Base-by-base conservation (phyloP, 768 basidiomycete genomes). In the Collybia sordida region DNA sequence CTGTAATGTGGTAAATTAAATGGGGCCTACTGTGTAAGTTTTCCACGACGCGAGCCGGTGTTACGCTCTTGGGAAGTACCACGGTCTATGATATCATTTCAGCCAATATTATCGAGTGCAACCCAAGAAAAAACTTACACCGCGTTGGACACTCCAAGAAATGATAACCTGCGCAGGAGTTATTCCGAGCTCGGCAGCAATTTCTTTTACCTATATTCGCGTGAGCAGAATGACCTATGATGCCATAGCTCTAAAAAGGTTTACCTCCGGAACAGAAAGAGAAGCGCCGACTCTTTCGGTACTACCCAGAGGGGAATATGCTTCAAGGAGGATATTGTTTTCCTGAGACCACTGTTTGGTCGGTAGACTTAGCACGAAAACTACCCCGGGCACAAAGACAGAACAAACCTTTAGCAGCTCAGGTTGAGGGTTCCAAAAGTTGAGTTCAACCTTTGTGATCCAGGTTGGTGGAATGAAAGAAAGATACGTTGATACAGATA, bases 21-120 rank as follows among this genome's bases (percentile, higher is more conserved):
- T 6, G 39, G 42, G 9, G 56, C 71, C 51, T 55, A 81, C 86
- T 68, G n/a, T 82, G 71, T 36, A 84, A 68, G 71, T 93, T 92
- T 63, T 88, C 86, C 49, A 75, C 69, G 27, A 93, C 74, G 23
- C 87, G 80, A 38, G 78, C 76, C 9, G 86, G 73, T 3, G 82
- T 85, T 12, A 90, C 86, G 54, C 85, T 88, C 75, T 91, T 93
- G 2, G 90, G 87, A 9, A 92, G 72, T 6, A 85, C 85, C 48
- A 86, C 72, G 41, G 83, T 82, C 85, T 87, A 56, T 22, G 49
- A 39, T 47, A 6, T 14, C 8, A 8, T 8, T 42, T 49, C 19
- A 54, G 23, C 44, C 25, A 14, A 35, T 3, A 2, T 5, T 17
- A 38, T 35, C 19, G 22, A 38, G 44, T 6, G 19, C 34, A 24